phyloP scores from a whole-genome alignment of 2,329 filamentous ascomycete genomes.

The Bipolaris cookei region DNA sequence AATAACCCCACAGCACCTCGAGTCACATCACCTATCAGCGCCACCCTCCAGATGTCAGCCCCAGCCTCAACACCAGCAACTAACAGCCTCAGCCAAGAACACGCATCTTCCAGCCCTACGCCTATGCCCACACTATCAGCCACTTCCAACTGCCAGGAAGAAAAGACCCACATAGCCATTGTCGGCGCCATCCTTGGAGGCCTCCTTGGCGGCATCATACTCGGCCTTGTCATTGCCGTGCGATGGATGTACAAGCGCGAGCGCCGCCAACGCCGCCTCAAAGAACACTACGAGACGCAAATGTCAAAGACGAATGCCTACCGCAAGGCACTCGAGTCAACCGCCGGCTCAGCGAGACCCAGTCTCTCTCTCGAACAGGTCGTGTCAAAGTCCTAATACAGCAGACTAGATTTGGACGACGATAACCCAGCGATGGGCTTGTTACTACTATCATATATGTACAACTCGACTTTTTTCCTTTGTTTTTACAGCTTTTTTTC shows the following conservation, averaged over 20 bases:
- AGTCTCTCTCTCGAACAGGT: conserved; percentile 13
- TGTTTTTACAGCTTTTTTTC: neutral
- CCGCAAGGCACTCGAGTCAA: conserved; percentile 29
- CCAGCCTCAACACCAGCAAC: conserved; percentile 3
- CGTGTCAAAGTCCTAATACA: neutral
- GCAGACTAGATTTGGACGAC: neutral
- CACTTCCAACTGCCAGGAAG: conserved; percentile 21
- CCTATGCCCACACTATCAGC: conserved; percentile 10
- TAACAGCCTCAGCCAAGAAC: conserved; percentile 12
- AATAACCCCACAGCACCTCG: conserved; percentile 33
- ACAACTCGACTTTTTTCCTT: neutral
- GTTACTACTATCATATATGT: neutral
- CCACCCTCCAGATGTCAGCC: conserved; percentile 27
- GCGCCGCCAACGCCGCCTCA: conserved; percentile 39
- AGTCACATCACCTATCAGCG: conserved; percentile 31
- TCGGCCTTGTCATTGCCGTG: conserved; percentile 22
- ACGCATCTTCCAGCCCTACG: conserved; percentile 13
- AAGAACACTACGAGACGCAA: conserved; percentile 45
- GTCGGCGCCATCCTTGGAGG: conserved; percentile 37
- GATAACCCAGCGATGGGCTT: neutral
- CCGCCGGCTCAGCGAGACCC: conserved; percentile 12
- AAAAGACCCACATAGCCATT: conserved; percentile 29
- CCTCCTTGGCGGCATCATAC: conserved; percentile 30
- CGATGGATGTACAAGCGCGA: conserved; percentile 40
- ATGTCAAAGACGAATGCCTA: conserved; percentile 38